phyloP scores from a whole-genome alignment of 148 eudicot genomes.

The Cornus kousa region DNA sequence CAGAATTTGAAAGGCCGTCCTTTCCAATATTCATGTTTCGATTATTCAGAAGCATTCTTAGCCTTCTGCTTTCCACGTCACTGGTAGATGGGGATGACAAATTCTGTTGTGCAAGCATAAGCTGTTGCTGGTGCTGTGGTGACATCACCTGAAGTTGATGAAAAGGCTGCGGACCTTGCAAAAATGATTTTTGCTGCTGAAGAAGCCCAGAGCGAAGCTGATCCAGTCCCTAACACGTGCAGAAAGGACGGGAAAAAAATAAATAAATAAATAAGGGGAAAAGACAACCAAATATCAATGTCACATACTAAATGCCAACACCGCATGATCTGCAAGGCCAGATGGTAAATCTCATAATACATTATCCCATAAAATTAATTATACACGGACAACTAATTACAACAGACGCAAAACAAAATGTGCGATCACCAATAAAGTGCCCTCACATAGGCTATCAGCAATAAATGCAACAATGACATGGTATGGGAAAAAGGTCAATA shows the following conservation, averaged over 20 bases:
- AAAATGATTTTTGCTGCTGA: constrained; percentile 67
- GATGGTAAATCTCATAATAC: neutral
- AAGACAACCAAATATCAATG: neutral
- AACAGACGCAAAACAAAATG: neutral
- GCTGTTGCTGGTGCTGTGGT: constrained; percentile 62
- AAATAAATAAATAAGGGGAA: neutral
- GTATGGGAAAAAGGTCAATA: neutral
- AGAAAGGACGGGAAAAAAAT: neutral
- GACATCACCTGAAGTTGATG: constrained; percentile 66
- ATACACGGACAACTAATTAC: neutral
- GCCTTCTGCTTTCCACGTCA: constrained; percentile 62
- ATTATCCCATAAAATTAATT: neutral
- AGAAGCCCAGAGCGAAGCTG: constrained; percentile 66
- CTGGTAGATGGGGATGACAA: constrained; percentile 53
- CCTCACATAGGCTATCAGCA: neutral
- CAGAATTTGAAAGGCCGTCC: constrained; percentile 50
- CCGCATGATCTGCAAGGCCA: neutral
- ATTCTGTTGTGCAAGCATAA: constrained; percentile 67
- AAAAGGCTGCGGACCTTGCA: constrained; percentile 63
- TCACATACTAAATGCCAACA: neutral
- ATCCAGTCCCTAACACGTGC: constrained; percentile 46
- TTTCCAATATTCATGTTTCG: constrained; percentile 52
- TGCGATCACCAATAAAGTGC: neutral
- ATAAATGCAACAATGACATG: neutral
- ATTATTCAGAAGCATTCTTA: constrained; percentile 51